Evolutionary conservation across 2,329 filamentous ascomycete genomes (phyloP).

Genomic region (Aspergillus brunneoviolaceus): DNA sequence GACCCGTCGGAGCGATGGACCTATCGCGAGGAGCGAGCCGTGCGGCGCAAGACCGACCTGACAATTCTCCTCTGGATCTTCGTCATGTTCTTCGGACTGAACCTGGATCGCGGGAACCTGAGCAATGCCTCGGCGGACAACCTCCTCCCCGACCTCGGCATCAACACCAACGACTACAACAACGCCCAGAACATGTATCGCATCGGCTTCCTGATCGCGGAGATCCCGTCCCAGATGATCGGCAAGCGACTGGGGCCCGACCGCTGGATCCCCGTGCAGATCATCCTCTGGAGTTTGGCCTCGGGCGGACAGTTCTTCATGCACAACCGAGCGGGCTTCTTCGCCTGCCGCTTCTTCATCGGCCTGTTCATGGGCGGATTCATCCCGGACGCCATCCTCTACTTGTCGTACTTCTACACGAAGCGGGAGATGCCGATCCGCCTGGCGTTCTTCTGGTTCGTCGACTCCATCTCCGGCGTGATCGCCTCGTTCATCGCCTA

Average conservation of each 20-base stretch:
- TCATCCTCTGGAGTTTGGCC: slow-evolving; percentile 29
- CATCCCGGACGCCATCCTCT: slow-evolving; percentile 46
- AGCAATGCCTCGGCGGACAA: slow-evolving; percentile 28
- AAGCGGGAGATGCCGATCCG: slow-evolving; percentile 35
- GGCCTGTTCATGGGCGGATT: slow-evolving; percentile 54
- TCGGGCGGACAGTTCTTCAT: slow-evolving; percentile 29
- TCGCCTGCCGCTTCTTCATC: slow-evolving; percentile 45
- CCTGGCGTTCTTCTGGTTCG: slow-evolving; percentile 41
- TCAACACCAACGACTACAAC: slow-evolving; percentile 36
- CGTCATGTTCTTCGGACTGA: slow-evolving; percentile 46
- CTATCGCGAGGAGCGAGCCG: slow-evolving; percentile 24
- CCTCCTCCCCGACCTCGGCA: slow-evolving; percentile 25
- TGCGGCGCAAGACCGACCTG: slow-evolving; percentile 32
- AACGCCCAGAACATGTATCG: slow-evolving; percentile 31
- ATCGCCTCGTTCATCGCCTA: slow-evolving; percentile 36
- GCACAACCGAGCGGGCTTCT: slow-evolving; percentile 37
- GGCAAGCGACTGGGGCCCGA: slow-evolving; percentile 30
- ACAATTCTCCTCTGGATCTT: slow-evolving; percentile 41
- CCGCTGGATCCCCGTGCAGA: slow-evolving; percentile 32
- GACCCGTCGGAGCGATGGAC: slow-evolving; percentile 33
- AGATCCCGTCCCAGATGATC: slow-evolving; percentile 34
- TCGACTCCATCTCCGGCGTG: slow-evolving; percentile 32
- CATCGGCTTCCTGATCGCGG: slow-evolving; percentile 30
- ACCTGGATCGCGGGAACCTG: slow-evolving; percentile 31
- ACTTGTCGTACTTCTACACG: slow-evolving; percentile 43